These are phyloP conservation scores for Carex pumila DNA, from an alignment of 176 grass and related monocot species.

Conservation along the genomic window DNA sequence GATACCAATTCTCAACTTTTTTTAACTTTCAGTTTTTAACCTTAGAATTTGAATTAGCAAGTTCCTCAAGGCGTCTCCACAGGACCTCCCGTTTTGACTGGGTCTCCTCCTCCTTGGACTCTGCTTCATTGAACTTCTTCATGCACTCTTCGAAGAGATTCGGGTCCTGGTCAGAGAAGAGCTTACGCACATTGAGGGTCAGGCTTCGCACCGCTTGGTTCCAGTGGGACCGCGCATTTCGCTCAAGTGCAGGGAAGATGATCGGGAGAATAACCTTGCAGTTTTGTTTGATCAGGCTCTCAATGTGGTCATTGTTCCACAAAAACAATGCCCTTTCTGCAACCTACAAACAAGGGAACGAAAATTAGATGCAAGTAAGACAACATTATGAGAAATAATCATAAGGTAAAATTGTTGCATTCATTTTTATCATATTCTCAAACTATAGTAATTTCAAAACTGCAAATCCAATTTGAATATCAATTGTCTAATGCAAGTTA, in stretches of 20 bases:
- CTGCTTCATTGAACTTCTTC: slow-evolving; percentile 63
- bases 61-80: slow-evolving; percentile 82
- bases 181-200: slow-evolving; percentile 79
- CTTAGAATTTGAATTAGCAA: slow-evolving; percentile 37
- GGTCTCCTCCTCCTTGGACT: slow-evolving; percentile 57
- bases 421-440: not conserved
- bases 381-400: not conserved
- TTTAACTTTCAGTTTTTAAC: slow-evolving; percentile 19
- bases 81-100: slow-evolving; percentile 42
- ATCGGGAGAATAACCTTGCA: slow-evolving; percentile 83
- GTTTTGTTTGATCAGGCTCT: slow-evolving; percentile 93
- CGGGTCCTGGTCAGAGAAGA: slow-evolving; percentile 83
- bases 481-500: not conserved
- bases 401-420: not conserved
- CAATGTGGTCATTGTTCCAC: slow-evolving; percentile 99
- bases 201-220: slow-evolving; percentile 91
- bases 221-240: slow-evolving; percentile 66
- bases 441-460: slow-evolving; percentile 1
- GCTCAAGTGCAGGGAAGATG: slow-evolving; percentile 89
- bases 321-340: slow-evolving; percentile 92
- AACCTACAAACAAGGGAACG: slow-evolving; percentile 46
- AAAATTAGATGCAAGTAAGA: slow-evolving; percentile 14
- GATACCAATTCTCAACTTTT: not conserved
- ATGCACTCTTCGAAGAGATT: slow-evolving; percentile 55
- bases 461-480: not conserved